Percentiles rank a stretch among this genome's conserved stretches.
Evolutionary conservation across 169 alveolate genomes (phyloP).

Genomic region (Theileria luwenshuni): DNA sequence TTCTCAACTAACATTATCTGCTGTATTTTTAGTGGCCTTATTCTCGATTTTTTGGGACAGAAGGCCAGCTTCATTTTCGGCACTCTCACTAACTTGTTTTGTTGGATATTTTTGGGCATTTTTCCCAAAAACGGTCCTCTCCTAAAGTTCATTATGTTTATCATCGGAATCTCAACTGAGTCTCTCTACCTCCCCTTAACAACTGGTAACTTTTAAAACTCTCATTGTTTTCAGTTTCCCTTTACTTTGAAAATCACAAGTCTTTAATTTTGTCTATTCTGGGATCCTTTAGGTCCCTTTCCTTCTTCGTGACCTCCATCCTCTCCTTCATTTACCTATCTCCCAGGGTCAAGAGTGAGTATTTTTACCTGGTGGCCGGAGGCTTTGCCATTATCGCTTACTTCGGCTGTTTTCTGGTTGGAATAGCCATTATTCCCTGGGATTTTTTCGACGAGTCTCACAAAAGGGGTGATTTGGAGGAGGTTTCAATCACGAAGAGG

Average conservation of each 20-base stretch:
- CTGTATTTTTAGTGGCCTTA: constrained; percentile 23
- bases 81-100: not conserved
- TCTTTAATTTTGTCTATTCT: constrained; percentile 30
- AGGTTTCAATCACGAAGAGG: not conserved
- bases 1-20: constrained; percentile 35
- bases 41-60: constrained; percentile 39
- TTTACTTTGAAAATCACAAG: constrained; percentile 34
- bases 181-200: constrained; percentile 36
- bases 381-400: constrained; percentile 14
- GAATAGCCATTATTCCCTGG: constrained; percentile 31
- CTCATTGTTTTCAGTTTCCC: constrained; percentile 17
- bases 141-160: constrained; percentile 18
- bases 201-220: not conserved
- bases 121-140: constrained; percentile 26
- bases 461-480: not conserved
- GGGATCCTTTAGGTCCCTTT: constrained; percentile 55
- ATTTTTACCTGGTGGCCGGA: constrained; percentile 17
- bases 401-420: constrained; percentile 32
- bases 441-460: constrained; percentile 7
- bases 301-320: constrained; percentile 43
- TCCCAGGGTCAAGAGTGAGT: not conserved
- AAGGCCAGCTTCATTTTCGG: constrained; percentile 32
- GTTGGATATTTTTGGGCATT: constrained; percentile 17
- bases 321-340: constrained; percentile 22
- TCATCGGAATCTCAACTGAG: constrained; percentile 37